Evolutionary conservation across 2,329 filamentous ascomycete species (phyloP).

Genomic region (Pseudodiploospora longispora): DNA sequence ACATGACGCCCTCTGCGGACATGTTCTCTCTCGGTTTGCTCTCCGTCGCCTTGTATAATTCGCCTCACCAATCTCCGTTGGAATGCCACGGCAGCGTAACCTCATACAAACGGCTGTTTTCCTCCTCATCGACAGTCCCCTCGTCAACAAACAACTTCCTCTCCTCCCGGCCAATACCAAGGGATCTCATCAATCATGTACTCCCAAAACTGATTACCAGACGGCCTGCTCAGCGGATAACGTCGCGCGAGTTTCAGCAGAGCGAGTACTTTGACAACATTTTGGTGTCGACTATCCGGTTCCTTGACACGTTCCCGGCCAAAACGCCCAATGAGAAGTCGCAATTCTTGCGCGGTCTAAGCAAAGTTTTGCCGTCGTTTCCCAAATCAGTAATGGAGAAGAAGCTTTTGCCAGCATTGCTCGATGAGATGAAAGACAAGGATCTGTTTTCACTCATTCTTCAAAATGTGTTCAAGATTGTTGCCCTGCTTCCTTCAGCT

Average conservation of each 20-base stretch:
- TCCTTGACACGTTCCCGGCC: constrained; percentile 81
- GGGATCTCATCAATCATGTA: constrained; percentile 66
- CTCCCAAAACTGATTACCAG: constrained; percentile 81
- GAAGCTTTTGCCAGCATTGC: constrained; percentile 78
- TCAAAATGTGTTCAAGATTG: constrained; percentile 86
- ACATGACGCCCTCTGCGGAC: constrained; percentile 74
- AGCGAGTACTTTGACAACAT: constrained; percentile 97
- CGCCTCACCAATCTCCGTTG: constrained; percentile 81
- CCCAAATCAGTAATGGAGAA: constrained; percentile 90
- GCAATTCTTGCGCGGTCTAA: constrained; percentile 82
- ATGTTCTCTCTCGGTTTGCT: constrained; percentile 90
- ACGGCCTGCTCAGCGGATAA: constrained; percentile 78
- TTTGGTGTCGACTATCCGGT: constrained; percentile 90
- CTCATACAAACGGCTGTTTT: constrained; percentile 77
- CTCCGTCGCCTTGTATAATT: constrained; percentile 86
- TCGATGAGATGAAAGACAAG: constrained; percentile 91
- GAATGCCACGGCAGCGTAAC: constrained; percentile 74
- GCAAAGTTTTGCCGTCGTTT: constrained; percentile 82
- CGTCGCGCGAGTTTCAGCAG: constrained; percentile 85
- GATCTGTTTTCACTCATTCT: constrained; percentile 79
- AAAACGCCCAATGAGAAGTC: constrained; percentile 89
- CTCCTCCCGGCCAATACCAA: constrained; percentile 69
- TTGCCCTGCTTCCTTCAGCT: constrained; percentile 68
- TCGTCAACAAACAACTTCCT: constrained; percentile 78
- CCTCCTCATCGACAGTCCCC: constrained; percentile 69